Conservation (phyloP, 306 rosid species). For the Urtica urens region DNA sequence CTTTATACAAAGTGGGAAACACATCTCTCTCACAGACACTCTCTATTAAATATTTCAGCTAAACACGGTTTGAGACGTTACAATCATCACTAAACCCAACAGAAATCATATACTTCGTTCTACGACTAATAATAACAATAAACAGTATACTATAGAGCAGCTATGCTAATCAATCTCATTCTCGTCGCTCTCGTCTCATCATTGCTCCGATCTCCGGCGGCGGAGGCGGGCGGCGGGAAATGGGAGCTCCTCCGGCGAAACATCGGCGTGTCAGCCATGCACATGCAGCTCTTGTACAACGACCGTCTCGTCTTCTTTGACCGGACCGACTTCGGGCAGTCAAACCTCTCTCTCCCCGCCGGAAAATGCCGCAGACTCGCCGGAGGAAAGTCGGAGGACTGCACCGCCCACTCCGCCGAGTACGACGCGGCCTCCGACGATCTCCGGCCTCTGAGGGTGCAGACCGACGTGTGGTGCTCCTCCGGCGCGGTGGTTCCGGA, state of each 20-base stretch:
- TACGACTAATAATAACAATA: too few species aligned
- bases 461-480: conserved; percentile 52
- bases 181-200: background rate
- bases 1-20: background rate
- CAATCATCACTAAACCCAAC: background rate
- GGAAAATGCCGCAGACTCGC: conserved; percentile 28
- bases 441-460: conserved; percentile 32
- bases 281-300: conserved; percentile 52
- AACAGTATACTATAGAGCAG: too few species aligned
- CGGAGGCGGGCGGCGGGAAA: conserved; percentile 16
- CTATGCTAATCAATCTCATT: background rate
- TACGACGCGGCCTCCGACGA: conserved; percentile 37
- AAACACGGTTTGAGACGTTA: background rate
- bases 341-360: conserved; percentile 36
- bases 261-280: conserved; percentile 56
- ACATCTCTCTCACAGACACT: background rate
- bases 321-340: conserved; percentile 55
- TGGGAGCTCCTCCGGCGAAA: conserved; percentile 38
- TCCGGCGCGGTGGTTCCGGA: conserved; percentile 29
- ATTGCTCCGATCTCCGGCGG: background rate
- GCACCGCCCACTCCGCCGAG: conserved; percentile 50
- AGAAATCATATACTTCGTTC: background rate
- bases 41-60: background rate
- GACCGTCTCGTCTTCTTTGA: conserved; percentile 42
- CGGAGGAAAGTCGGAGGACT: conserved; percentile 31